Base-by-base conservation (phyloP, 257 asterid species). In the Phtheirospermum japonicum region DNA sequence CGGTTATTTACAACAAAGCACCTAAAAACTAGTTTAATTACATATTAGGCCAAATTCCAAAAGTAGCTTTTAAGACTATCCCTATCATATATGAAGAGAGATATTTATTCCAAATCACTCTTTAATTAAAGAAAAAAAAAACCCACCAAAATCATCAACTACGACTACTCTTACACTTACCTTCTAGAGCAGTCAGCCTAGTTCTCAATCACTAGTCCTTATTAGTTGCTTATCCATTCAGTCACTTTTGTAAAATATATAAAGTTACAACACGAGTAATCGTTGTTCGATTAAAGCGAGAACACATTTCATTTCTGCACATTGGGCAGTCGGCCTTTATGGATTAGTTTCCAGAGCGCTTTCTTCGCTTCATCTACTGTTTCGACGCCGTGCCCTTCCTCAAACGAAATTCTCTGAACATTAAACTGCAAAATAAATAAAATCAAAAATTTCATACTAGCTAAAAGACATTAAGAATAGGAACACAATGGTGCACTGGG, bases 301-400 rank as follows among this genome's bases (percentile, higher is more conserved):
- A 45, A 17, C n/a, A 13, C 31, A 0, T 12, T 34, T 79, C 69
- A 86, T 54, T 71, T 74, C 66, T 73, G 87, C 77, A 86, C 53
- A 67, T 84, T 83, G 68, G 70, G 79, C 37, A 82, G 72, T 31
- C 82, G 77, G 7, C 93, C 95, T 73, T 66, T 78, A 52, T 85
- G 61, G 46, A 92, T 60, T 52, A 86, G 71, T 62, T 76, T 78
- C 90, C 88, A 73, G 11, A 89, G 90, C 18, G 93, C 96, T 46
- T 73, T 76, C 76, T 92, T 92, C 20, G 97, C 99, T 75, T 89
- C 89, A 61, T 92, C 97, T 52, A 89, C 77, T 18, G 97, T 86
- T 63, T 92, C 95, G 1, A 89, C 87, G 1, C 75, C 64, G 2
- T 71, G 85, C 51, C 87, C 93, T n/a, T 57, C 88, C 61, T 86